Base-by-base conservation (phyloP, 2,329 filamentous ascomycete species). In the Fusarium heterosporum region DNA sequence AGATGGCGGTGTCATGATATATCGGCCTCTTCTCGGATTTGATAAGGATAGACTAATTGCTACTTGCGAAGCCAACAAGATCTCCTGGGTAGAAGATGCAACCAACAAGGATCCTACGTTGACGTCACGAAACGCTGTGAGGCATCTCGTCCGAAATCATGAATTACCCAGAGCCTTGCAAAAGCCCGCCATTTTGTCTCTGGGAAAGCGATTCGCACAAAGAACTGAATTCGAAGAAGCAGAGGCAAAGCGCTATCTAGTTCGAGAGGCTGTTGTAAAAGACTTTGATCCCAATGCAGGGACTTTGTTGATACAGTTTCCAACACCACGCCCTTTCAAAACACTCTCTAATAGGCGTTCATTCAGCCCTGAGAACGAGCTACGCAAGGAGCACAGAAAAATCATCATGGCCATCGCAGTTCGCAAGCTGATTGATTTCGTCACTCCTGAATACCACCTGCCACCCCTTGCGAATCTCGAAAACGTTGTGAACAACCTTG, bases 81-180 rank as follows among this genome's bases (percentile, higher is more conserved):
- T 96, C 11, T 79, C 81, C 1, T 98, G 93, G 91, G 92, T 93
- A 65, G 92, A 96, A 75, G 96, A 99, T 75, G 80, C 83, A 40
- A 97, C 94, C 3, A 99, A 99, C 73, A 77, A 82, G 16, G 91
- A 97, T 72, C 84, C 83, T 10, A 93, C 89, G 0, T 79, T 96
- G 59, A 97, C 96, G 0, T 79, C 84, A 42, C 87, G 96, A 36
- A 99, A 99, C 73, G 89, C 95, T 0, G 82, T 97, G 36, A 87
- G 95, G 30, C 81, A 90, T 75, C 76, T 97, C 41, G 83, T 87
- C 19, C 79, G 82, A 26, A 78, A 84, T 6, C 78, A 89, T 58
- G 73, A 76, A 4, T 79, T 98, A 6, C 95, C 96, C 1, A 76
- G 76, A 11, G 93, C 93, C 0, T 79, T 98, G 4, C 87, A 87